These are phyloP conservation scores for Sechiopsis laciniata DNA, from an alignment of 306 rosid species.

Conservation along the genomic window DNA sequence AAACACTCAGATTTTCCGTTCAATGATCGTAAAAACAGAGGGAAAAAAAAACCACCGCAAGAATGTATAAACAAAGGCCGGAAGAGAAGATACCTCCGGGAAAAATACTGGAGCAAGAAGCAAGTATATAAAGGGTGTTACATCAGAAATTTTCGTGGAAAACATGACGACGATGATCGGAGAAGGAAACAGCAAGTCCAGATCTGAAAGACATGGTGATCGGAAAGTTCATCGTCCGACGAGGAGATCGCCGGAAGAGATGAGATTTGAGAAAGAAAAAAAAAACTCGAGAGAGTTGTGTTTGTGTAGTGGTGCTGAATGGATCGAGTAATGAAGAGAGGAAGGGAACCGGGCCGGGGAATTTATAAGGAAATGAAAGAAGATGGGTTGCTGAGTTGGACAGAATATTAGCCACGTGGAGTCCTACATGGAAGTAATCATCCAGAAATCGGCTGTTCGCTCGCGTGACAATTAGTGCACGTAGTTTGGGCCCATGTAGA, in stretches of 20 bases:
- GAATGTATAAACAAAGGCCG: constrained; percentile 11
- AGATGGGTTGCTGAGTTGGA: constrained; percentile 40
- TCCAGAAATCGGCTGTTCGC: constrained; percentile 24
- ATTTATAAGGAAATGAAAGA: constrained; percentile 29
- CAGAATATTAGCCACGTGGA: constrained; percentile 29
- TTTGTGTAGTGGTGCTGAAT: not conserved
- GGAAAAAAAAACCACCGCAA: constrained; percentile 4
- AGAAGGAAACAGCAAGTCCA: constrained; percentile 43
- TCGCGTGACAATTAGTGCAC: constrained; percentile 30
- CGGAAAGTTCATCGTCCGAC: constrained; percentile 73
- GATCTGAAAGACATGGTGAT: constrained; percentile 24
- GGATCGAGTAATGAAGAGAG: not conserved
- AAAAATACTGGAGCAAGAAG: constrained; percentile 15
- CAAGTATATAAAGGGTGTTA: constrained; percentile 14
- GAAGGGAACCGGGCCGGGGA: constrained; percentile 20
- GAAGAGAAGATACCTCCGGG: constrained; percentile 15
- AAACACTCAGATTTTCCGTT: not conserved
- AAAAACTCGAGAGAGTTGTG: no score
- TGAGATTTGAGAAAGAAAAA: not conserved
- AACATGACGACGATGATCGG: constrained; percentile 73
- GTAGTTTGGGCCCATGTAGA: not conserved
- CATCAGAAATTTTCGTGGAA: constrained; percentile 48
- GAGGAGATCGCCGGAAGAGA: constrained; percentile 28
- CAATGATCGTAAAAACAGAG: not conserved
- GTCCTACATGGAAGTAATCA: constrained; percentile 25